phyloP scores from a whole-genome alignment of 2,329 filamentous ascomycete species.

The Fusarium scirpi region DNA sequence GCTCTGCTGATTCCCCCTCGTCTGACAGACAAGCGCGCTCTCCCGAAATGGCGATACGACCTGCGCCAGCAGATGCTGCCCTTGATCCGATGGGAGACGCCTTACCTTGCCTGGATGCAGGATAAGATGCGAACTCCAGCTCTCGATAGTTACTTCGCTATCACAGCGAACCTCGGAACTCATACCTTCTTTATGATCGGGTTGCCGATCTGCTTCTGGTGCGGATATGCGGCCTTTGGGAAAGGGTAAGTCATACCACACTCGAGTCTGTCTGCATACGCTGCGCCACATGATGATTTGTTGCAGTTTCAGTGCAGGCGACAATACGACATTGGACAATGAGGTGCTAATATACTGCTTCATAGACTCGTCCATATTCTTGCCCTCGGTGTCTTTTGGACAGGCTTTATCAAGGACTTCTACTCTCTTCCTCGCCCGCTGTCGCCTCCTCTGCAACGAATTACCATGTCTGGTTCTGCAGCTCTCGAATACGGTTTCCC shows the following conservation, averaged over 20 bases:
- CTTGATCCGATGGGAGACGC: constrained; percentile 93
- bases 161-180: constrained; percentile 94
- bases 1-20: constrained; percentile 22
- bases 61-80: constrained; percentile 86
- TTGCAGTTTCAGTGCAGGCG: neutral
- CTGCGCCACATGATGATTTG: constrained; percentile 20
- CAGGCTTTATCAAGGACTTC: constrained; percentile 94
- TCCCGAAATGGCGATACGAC: constrained; percentile 89
- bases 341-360: constrained; percentile 35
- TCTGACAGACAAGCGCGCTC: constrained; percentile 77
- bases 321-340: neutral
- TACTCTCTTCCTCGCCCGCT: constrained; percentile 91
- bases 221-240: constrained; percentile 84
- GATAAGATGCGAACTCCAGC: constrained; percentile 81
- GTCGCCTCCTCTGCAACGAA: constrained; percentile 90
- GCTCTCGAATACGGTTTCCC: constrained; percentile 97
- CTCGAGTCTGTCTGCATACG: constrained; percentile 10
- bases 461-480: constrained; percentile 96
- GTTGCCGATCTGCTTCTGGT: constrained; percentile 96
- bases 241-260: constrained; percentile 75
- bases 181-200: constrained; percentile 99
- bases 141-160: constrained; percentile 96
- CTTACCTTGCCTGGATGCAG: constrained; percentile 90
- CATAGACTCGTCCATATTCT: constrained; percentile 77
- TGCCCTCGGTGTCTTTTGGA: constrained; percentile 84